Conservation (phyloP, 257 asterid genomes). For the Linaria vulgaris region DNA sequence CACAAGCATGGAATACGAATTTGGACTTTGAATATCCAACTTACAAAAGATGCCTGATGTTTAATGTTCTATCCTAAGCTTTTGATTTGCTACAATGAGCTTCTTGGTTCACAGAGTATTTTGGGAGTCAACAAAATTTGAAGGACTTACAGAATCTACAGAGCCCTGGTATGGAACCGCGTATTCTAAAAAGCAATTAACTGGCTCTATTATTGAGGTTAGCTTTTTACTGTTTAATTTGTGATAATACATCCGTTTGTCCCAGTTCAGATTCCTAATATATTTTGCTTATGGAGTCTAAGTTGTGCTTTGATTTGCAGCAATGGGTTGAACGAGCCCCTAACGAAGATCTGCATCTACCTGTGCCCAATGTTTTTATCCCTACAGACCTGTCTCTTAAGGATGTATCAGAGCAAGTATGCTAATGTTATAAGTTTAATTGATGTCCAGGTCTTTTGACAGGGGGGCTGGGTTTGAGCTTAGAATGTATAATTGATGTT, state of each 20-base stretch:
- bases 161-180: constrained; percentile 99
- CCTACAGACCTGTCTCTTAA: constrained; percentile 89
- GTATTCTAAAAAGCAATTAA: constrained; percentile 61
- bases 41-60: constrained; percentile 6
- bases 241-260: constrained; percentile 19
- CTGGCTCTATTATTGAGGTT: constrained; percentile 74
- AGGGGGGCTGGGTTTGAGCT: too few relatives aligned
- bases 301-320: constrained; percentile 44
- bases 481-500: constrained; percentile 23
- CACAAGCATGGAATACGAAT: constrained; percentile 21
- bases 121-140: constrained; percentile 92
- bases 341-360: constrained; percentile 66
- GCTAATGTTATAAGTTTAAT: constrained; percentile 24
- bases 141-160: constrained; percentile 53
- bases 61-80: background rate
- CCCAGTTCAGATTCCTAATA: constrained; percentile 3
- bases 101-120: constrained; percentile 59
- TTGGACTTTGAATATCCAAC: constrained; percentile 17
- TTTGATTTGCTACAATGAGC: constrained; percentile 3
- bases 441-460: too few relatives aligned
- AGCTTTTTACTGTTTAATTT: constrained; percentile 29
- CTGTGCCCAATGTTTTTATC: constrained; percentile 75
- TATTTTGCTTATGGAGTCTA: constrained; percentile 19
- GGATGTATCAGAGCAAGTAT: constrained; percentile 59
- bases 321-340: constrained; percentile 76